A percentile compares a stretch with the other conserved stretches of the same genome.
Evolutionary conservation across 805 yeast genomes (phyloP).

Genomic region (Metahyphopichia silvanorum): DNA sequence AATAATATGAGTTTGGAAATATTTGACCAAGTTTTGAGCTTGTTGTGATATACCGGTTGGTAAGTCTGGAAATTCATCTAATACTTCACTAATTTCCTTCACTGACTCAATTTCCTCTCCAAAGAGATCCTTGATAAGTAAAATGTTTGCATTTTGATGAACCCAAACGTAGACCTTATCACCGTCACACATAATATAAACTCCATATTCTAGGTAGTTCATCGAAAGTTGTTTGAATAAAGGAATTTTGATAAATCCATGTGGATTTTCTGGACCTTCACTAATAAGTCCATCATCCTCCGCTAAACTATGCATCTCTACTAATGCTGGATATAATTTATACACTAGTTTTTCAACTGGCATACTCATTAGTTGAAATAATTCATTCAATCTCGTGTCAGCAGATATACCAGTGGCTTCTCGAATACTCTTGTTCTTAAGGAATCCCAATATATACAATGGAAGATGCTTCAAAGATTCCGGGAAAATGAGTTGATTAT

Average conservation of each 20-base stretch:
- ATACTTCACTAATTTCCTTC: constrained; percentile 44
- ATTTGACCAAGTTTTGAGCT: constrained; percentile 59
- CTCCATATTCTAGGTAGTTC: constrained; percentile 61
- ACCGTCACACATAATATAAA: constrained; percentile 75
- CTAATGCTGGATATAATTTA: constrained; percentile 76
- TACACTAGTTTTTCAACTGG: constrained; percentile 56
- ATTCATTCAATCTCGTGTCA: constrained; percentile 62
- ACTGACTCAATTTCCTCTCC: constrained; percentile 50
- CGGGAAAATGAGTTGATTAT: constrained; percentile 75
- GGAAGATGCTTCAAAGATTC: constrained; percentile 73
- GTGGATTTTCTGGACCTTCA: constrained; percentile 35
- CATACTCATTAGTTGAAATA: constrained; percentile 48
- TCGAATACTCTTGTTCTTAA: constrained; percentile 63
- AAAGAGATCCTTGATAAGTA: constrained; percentile 70
- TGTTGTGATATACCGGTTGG: constrained; percentile 68
- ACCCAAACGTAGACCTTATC: constrained; percentile 57
- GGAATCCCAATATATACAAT: constrained; percentile 61
- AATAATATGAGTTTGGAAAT: constrained; percentile 38
- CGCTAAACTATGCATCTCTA: constrained; percentile 64
- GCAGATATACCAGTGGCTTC: constrained; percentile 47
- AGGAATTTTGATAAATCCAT: constrained; percentile 49
- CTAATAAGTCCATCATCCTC: constrained; percentile 48
- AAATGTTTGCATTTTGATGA: constrained; percentile 63
- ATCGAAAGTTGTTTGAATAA: constrained; percentile 42
- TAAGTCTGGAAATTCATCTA: constrained; percentile 64